These are phyloP conservation scores for Candida golubevii DNA, from an alignment of 805 yeast genomes.

Conservation along the genomic window DNA sequence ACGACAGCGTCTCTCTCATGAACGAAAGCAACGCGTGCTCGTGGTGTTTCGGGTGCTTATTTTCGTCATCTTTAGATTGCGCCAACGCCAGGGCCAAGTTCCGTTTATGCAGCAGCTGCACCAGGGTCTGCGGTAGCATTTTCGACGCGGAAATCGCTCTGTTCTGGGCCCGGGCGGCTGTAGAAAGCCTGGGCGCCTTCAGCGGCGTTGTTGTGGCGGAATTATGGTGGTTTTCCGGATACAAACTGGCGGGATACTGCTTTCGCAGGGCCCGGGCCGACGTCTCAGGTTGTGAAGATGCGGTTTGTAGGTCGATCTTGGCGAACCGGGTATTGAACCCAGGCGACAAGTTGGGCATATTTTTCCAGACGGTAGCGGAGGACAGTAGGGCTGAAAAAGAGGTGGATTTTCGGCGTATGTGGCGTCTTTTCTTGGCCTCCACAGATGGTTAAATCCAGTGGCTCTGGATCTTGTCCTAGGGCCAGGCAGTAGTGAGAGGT, in stretches of 20 bases:
- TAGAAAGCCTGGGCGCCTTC: conserved; percentile 16
- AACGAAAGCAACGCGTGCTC: conserved; percentile 27
- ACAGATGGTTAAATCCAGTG: too few species aligned
- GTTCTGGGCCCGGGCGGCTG: conserved; percentile 23
- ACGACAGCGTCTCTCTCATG: conserved; percentile 39
- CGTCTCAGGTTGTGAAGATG: neutral
- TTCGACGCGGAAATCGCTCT: conserved; percentile 7
- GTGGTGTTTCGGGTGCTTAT: conserved; percentile 5
- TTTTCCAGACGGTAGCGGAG: too few species aligned
- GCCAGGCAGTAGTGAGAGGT: too few species aligned
- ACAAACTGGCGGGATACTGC: conserved; percentile 8
- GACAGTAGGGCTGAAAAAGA: too few species aligned
- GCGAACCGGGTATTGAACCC: conserved; percentile 31
- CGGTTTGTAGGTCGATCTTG: conserved; percentile 22
- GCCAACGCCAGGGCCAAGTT: conserved; percentile 9
- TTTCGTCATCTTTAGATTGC: conserved; percentile 1
- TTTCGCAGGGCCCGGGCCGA: conserved; percentile 8
- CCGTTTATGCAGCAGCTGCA: conserved; percentile 9
- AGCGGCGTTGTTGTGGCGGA: conserved; percentile 17
- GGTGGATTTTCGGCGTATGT: too few species aligned
- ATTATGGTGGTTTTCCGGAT: conserved; percentile 6
- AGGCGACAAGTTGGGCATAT: conserved; percentile 19
- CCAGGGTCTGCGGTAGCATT: neutral
- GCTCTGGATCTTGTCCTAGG: too few species aligned
- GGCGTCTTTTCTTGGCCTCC: too few species aligned